Evolutionary conservation across 805 yeast species (phyloP).

Genomic region (Metschnikowia aberdeeniae): DNA sequence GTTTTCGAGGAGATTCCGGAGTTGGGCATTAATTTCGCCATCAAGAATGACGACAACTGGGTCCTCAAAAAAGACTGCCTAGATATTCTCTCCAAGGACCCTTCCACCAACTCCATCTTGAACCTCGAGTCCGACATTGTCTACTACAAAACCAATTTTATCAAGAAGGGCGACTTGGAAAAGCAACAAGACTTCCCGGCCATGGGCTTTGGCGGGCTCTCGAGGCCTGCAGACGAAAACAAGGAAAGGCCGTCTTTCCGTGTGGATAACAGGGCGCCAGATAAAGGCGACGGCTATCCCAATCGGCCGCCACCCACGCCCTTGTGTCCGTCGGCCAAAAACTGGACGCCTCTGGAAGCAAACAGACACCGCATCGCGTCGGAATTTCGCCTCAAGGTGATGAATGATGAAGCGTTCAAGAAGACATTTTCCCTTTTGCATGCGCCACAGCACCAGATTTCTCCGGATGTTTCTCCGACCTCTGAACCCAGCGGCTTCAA

Average conservation of each 20-base stretch:
- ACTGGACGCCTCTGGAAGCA: slow-evolving; percentile 33
- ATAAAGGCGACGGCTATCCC: background rate
- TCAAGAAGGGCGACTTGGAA: slow-evolving; percentile 31
- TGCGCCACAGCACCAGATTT: slow-evolving; percentile 32
- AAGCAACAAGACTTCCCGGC: slow-evolving; percentile 14
- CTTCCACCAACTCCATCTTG: slow-evolving; percentile 25
- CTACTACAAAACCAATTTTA: slow-evolving; percentile 41
- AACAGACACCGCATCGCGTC: slow-evolving; percentile 27
- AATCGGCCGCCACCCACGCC: slow-evolving; percentile 19
- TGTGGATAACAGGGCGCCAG: slow-evolving; percentile 14
- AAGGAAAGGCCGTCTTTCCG: slow-evolving; percentile 36
- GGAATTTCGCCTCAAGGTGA: slow-evolving; percentile 33
- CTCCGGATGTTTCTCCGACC: slow-evolving; percentile 42
- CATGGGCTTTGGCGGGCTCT: slow-evolving; percentile 15
- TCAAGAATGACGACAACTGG: slow-evolving; percentile 27
- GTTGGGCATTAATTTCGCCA: slow-evolving; percentile 33
- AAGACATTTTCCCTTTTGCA: slow-evolving; percentile 26
- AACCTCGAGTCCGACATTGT: slow-evolving; percentile 41
- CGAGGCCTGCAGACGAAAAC: slow-evolving; percentile 9
- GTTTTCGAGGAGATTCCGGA: slow-evolving; percentile 44
- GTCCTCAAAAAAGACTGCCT: slow-evolving; percentile 31
- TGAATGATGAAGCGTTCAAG: slow-evolving; percentile 37
- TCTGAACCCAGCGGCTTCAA: slow-evolving; percentile 40
- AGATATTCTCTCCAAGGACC: slow-evolving; percentile 23
- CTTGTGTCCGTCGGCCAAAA: slow-evolving; percentile 37